Evolutionary conservation across 176 grass and related monocot genomes (phyloP), one percentile per base, ranked within the genome.

Genomic region (Musa itinerans): DNA sequence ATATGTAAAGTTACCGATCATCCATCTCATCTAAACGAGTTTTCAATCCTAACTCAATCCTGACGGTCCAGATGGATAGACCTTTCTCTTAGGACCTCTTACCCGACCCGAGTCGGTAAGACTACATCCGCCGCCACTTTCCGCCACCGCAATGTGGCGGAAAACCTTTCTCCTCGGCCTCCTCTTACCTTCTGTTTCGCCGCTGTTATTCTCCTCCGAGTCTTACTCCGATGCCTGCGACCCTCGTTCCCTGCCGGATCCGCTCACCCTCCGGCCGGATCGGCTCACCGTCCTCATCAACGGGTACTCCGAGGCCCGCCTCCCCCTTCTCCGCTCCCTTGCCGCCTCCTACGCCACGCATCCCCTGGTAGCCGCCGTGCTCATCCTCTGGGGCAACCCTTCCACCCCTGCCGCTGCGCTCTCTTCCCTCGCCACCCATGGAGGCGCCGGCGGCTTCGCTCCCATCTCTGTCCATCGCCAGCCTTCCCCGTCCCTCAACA

Each of bases 371-470:
- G 81, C 79, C 61, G 17, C 83, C 48, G 88, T 96, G 1, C 11
- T 90, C 14, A 67, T 96, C 59, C 76, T 92, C 67, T 96, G 93
- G 93, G 89, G 80, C 69, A 92, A 96, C 79, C 85, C 83, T 4
- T 83, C 87, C 68, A 89, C 86, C 17, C 82, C 84, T 13, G 64
- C 14, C 69, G n/a, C 56, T 22, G 2, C 63, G 74, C 14, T 78
- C 78, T 64, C 82, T 55, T 26, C 57, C 51, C 53, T 82, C 82
- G 1, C 73, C 72, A 26, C 75, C 73, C 57, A 74, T 85, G 59
- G 83, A 78, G 15, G 73, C 75, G 23, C 23, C 23, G n/a, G 53
- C 26, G 81, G 43, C 20, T 70, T 48, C 8, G 43, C 68, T 17
- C 48, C 68, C 43, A 20, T 93, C 69, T 19, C 80, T 19, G 69